phyloP scores from a whole-genome alignment of 1,284 basidiomycete species.

The Agaricales sp. region DNA sequence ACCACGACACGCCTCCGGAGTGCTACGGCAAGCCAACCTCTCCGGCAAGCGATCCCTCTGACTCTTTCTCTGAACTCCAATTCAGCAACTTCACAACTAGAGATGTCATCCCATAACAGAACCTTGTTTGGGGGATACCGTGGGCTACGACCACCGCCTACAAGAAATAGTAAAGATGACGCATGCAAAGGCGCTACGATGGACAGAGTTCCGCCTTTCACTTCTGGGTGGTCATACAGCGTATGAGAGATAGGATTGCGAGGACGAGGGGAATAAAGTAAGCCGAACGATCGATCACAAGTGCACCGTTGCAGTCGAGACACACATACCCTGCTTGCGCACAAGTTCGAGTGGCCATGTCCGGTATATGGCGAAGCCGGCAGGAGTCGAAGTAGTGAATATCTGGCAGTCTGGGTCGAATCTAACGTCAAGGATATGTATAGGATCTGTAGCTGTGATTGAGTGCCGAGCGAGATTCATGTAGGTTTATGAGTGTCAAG shows the following conservation, averaged over 20 bases:
- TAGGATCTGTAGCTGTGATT: slow-evolving; percentile 70
- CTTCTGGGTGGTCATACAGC: slow-evolving; percentile 32
- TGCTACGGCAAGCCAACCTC: slow-evolving; percentile 79
- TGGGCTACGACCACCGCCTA: slow-evolving; percentile 87
- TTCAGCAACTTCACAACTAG: slow-evolving; percentile 72
- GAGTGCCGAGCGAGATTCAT: slow-evolving; percentile 90
- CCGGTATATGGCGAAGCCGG: slow-evolving; percentile 83
- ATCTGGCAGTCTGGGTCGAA: slow-evolving; percentile 72
- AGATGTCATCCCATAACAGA: slow-evolving; percentile 79
- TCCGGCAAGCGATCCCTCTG: slow-evolving; percentile 68
- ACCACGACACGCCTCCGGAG: slow-evolving; percentile 71
- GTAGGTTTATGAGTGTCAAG: slow-evolving; percentile 12
- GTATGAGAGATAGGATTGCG: slow-evolving; percentile 6
- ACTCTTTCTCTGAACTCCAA: slow-evolving; percentile 89
- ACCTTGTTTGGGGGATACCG: slow-evolving; percentile 93
- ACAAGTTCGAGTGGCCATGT: slow-evolving; percentile 71
- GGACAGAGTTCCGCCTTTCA: slow-evolving; percentile 72
- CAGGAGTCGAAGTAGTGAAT: slow-evolving; percentile 76
- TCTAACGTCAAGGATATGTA: slow-evolving; percentile 67
- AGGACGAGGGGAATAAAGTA: slow-evolving; percentile 5
- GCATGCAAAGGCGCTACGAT: slow-evolving; percentile 73
- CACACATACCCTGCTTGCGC: slow-evolving; percentile 62
- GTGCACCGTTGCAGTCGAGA: too few species aligned
- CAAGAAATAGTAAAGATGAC: slow-evolving; percentile 80
- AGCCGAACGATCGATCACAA: too few species aligned